Percentiles rank a stretch among this genome's conserved stretches.
Conservation (phyloP, 805 yeast genomes). For the Wickerhamomyces rabaulensis region DNA sequence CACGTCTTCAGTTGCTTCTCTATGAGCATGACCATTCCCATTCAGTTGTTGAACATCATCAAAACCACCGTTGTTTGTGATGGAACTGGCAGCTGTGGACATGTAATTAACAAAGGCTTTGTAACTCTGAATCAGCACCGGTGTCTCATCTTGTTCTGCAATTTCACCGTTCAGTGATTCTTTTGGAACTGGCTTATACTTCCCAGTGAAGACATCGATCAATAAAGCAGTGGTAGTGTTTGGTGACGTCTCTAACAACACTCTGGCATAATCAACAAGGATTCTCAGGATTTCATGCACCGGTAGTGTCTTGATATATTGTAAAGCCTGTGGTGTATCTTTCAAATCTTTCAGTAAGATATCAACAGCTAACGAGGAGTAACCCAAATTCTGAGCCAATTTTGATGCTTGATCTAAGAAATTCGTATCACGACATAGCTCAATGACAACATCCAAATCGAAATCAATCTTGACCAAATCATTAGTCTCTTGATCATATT, state of each 20-base stretch:
- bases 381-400: slow-evolving; percentile 65
- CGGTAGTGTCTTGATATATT: slow-evolving; percentile 60
- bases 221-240: slow-evolving; percentile 76
- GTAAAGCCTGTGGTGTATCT: slow-evolving; percentile 54
- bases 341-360: slow-evolving; percentile 63
- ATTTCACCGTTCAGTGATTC: slow-evolving; percentile 14
- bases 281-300: slow-evolving; percentile 76
- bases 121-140: slow-evolving; percentile 41
- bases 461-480: slow-evolving; percentile 39
- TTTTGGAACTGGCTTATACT: slow-evolving; percentile 44
- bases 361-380: slow-evolving; percentile 70
- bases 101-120: slow-evolving; percentile 54
- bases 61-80: slow-evolving; percentile 13
- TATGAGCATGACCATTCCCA: slow-evolving; percentile 1
- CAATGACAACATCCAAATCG: slow-evolving; percentile 63
- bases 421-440: slow-evolving; percentile 67
- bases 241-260: slow-evolving; percentile 62
- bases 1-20: not conserved
- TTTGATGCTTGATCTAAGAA: slow-evolving; percentile 61
- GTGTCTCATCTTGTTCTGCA: slow-evolving; percentile 11
- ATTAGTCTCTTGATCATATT: slow-evolving; percentile 30
- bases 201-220: slow-evolving; percentile 86
- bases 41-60: slow-evolving; percentile 13
- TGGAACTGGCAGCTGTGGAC: slow-evolving; percentile 26
- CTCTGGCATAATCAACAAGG: slow-evolving; percentile 59